Evolutionary conservation across 139 green algal genomes (phyloP).

Genomic region (Chlorella ohadii): DNA sequence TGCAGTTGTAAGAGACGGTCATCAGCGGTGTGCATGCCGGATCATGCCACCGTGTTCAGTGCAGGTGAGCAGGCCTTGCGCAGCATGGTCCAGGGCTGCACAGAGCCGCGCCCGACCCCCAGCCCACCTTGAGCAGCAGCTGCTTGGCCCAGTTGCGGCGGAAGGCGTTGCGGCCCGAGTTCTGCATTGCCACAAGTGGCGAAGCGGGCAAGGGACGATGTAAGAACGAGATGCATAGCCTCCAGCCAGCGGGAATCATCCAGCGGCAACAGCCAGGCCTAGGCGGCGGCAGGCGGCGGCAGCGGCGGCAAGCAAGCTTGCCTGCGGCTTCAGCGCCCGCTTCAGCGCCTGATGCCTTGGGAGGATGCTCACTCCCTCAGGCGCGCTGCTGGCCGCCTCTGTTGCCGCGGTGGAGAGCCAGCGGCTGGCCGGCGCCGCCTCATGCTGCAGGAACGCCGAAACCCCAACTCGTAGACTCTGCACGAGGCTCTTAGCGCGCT

Average conservation of each 20-base stretch:
- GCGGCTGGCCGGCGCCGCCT: not conserved
- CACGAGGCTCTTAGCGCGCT: not conserved
- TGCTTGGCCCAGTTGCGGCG: conserved; percentile 19
- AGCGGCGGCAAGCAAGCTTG: no score
- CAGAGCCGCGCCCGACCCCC: not conserved
- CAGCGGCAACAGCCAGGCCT: no score
- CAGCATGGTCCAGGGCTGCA: not conserved
- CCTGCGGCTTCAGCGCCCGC: not conserved
- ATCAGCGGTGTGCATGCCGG: no score
- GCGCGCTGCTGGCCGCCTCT: not conserved
- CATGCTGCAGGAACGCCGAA: not conserved
- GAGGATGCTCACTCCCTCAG: not conserved
- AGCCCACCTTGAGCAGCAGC: conserved; percentile 23
- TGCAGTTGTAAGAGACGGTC: no score
- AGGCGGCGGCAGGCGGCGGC: no score
- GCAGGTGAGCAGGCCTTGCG: no score
- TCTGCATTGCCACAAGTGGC: not conserved
- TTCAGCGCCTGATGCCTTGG: conserved; percentile 3
- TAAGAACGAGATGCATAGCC: no score
- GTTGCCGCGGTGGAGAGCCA: not conserved
- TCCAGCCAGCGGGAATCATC: no score
- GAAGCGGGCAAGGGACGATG: no score
- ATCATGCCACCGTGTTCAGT: no score
- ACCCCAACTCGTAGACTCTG: not conserved
- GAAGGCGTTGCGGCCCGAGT: conserved; percentile 30